Conservation (phyloP, 495 filamentous ascomycete genomes). For the Aspergillus indologenus region DNA sequence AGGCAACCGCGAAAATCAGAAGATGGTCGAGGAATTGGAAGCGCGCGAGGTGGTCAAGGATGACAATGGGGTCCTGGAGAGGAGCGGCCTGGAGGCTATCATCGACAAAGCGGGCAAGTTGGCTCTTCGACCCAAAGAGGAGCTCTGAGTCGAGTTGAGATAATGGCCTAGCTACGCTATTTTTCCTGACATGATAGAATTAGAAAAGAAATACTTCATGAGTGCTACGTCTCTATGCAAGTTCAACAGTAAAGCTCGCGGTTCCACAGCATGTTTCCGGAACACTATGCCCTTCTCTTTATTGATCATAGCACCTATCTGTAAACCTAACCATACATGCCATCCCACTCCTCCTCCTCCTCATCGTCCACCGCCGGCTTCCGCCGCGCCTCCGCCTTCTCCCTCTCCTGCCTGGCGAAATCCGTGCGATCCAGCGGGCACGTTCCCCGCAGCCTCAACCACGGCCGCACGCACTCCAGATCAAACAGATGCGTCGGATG, state of each 20-base stretch:
- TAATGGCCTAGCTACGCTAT: too few species aligned
- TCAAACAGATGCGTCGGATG: constrained; percentile 81
- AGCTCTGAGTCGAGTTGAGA: not conserved
- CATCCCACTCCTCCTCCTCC: constrained; percentile 68
- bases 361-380: constrained; percentile 58
- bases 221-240: not conserved
- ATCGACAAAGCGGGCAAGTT: constrained; percentile 53
- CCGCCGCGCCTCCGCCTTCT: constrained; percentile 51
- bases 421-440: constrained; percentile 85
- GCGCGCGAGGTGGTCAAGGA: constrained; percentile 49
- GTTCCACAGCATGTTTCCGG: too few species aligned
- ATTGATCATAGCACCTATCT: not conserved
- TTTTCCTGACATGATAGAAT: too few species aligned
- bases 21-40: constrained; percentile 66
- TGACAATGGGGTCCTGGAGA: constrained; percentile 47
- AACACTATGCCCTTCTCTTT: too few species aligned
- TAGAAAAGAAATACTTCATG: constrained; percentile 2
- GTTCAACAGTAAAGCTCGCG: too few species aligned
- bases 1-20: constrained; percentile 74
- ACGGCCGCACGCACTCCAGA: constrained; percentile 90
- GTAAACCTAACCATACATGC: constrained; percentile 62
- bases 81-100: constrained; percentile 51
- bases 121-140: constrained; percentile 37
- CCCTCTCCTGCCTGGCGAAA: constrained; percentile 69
- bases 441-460: constrained; percentile 82